phyloP scores from a whole-genome alignment of 179 eudicot species.

The Corrigiola litoralis region DNA sequence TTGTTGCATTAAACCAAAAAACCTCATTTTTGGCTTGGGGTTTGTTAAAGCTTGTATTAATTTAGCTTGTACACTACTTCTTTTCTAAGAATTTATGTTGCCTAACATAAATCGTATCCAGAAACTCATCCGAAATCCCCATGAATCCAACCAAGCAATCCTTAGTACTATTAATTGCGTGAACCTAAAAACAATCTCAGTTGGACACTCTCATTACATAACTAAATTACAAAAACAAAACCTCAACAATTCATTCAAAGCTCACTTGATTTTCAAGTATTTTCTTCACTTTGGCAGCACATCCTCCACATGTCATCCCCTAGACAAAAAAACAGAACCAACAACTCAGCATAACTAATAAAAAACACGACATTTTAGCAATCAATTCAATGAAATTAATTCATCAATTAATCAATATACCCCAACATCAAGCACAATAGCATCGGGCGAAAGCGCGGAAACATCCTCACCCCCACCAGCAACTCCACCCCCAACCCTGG shows the following conservation, averaged over 20 bases:
- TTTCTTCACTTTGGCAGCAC: constrained; percentile 92
- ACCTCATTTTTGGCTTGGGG: no score
- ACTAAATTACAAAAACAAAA: not conserved
- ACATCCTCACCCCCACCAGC: constrained; percentile 40
- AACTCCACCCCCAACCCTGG: constrained; percentile 34
- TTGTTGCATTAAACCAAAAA: not conserved
- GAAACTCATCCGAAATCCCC: no score
- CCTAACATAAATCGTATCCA: no score
- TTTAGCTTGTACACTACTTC: no score
- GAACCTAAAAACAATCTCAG: no score
- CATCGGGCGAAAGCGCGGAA: constrained; percentile 57
- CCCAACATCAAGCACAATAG: constrained; percentile 78
- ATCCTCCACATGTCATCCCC: constrained; percentile 99
- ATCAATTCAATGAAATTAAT: not conserved
- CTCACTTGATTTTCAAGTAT: constrained; percentile 89
- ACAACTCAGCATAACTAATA: not conserved
- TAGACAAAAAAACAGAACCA: constrained; percentile 19
- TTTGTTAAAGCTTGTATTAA: no score
- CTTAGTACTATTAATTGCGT: no score
- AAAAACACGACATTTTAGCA: not conserved
- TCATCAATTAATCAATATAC: constrained; percentile 26
- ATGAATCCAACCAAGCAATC: no score
- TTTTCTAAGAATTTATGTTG: no score
- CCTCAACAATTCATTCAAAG: not conserved
- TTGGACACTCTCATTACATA: no score